A percentile compares a stretch with the other conserved stretches of the same genome.
phyloP scores from a whole-genome alignment of 805 yeast genomes.

The Candida boidinii region DNA sequence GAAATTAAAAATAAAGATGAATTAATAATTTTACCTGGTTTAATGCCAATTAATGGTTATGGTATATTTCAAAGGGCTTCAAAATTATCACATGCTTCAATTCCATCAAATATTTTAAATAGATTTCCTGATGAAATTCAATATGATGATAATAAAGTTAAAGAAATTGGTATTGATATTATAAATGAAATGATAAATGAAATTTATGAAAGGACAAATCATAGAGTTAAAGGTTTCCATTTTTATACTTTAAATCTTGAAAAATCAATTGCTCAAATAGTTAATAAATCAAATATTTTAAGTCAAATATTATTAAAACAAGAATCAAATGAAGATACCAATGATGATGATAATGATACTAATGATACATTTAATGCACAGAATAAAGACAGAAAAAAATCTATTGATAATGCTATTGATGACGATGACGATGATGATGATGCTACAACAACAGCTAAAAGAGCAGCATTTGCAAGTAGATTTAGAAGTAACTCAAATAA shows the following conservation, averaged over 20 bases:
- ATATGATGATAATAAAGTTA: slow-evolving; percentile 74
- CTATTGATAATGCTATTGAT: slow-evolving; percentile 23
- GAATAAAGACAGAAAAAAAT: too few relatives aligned
- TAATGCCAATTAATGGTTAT: slow-evolving; percentile 86
- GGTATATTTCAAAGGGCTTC: slow-evolving; percentile 79
- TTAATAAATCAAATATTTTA: slow-evolving; percentile 52
- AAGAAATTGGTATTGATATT: slow-evolving; percentile 72
- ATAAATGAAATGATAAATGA: slow-evolving; percentile 54
- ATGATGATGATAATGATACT: slow-evolving; percentile 31
- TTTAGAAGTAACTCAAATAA: slow-evolving; percentile 22
- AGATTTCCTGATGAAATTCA: slow-evolving; percentile 48
- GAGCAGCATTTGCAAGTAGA: slow-evolving; percentile 25
- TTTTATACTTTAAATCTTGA: slow-evolving; percentile 90
- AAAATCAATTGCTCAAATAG: slow-evolving; percentile 80
- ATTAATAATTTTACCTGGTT: slow-evolving; percentile 71
- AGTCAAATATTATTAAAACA: slow-evolving; percentile 34
- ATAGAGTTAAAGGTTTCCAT: slow-evolving; percentile 74
- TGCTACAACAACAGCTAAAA: slow-evolving; percentile 22
- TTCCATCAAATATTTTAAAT: slow-evolving; percentile 50
- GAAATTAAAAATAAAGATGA: slow-evolving; percentile 28
- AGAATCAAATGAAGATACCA: slow-evolving; percentile 29
- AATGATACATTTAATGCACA: too few relatives aligned
- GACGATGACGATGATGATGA: slow-evolving; percentile 21
- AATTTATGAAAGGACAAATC: slow-evolving; percentile 43
- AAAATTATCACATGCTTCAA: slow-evolving; percentile 78